Evolutionary conservation across 176 grass and related monocot genomes (phyloP).

Genomic region (Oropetium thomaeum): DNA sequence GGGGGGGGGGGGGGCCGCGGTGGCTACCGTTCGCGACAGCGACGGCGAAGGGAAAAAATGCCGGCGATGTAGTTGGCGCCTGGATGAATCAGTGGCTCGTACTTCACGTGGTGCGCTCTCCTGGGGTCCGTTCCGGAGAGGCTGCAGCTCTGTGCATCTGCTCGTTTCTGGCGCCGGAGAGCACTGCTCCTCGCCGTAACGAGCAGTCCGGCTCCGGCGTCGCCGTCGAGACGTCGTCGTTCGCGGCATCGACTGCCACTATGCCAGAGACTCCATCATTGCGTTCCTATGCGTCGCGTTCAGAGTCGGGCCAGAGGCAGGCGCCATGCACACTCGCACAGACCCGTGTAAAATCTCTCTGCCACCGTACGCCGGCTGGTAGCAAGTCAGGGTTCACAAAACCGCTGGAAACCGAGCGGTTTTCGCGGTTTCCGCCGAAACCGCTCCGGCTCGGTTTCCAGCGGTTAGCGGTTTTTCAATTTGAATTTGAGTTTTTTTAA

Average conservation of each 20-base stretch:
- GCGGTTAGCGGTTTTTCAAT: too few species aligned
- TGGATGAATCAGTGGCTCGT: neutral
- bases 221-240: neutral
- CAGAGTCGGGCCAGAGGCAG: conserved; percentile 1
- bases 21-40: neutral
- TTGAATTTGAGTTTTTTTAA: too few species aligned
- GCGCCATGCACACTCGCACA: too few species aligned
- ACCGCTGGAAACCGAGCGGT: too few species aligned
- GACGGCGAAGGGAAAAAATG: conserved; percentile 15
- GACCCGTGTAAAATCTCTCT: neutral
- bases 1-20: too few species aligned
- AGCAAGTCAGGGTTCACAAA: too few species aligned
- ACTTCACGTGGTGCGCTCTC: neutral
- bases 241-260: neutral
- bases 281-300: neutral
- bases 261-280: conserved; percentile 2
- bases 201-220: neutral
- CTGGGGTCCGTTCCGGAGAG: neutral
- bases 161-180: neutral
- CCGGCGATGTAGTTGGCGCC: neutral
- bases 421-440: too few species aligned
- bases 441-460: too few species aligned
- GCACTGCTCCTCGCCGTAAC: neutral
- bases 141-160: neutral
- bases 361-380: conserved; percentile 10